Conservation (phyloP, 495 filamentous ascomycete genomes). For the Trichoderma erinaceum region DNA sequence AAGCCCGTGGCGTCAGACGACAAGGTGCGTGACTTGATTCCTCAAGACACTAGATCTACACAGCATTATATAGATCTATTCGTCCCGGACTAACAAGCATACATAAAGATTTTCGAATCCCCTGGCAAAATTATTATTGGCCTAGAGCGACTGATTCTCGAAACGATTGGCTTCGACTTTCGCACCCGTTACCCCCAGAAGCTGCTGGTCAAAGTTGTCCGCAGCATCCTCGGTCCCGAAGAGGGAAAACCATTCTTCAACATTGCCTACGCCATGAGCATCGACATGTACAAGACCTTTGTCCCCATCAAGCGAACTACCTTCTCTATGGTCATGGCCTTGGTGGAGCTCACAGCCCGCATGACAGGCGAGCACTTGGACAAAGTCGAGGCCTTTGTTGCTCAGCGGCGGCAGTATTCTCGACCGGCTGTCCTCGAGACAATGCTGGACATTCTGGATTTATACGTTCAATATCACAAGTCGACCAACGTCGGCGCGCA, state of each 20-base stretch:
- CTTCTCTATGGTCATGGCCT: slow-evolving; percentile 70
- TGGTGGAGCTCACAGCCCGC: slow-evolving; percentile 66
- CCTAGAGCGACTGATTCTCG: slow-evolving; percentile 89
- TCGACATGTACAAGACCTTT: slow-evolving; percentile 89
- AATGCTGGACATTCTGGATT: slow-evolving; percentile 77
- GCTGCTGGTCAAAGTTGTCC: slow-evolving; percentile 67
- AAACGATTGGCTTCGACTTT: slow-evolving; percentile 88
- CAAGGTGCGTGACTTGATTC: slow-evolving; percentile 44
- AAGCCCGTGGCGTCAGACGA: slow-evolving; percentile 81
- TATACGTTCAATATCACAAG: slow-evolving; percentile 71
- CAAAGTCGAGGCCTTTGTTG: slow-evolving; percentile 29
- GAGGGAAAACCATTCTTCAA: slow-evolving; percentile 43
- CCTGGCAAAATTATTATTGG: slow-evolving; percentile 73
- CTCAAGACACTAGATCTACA: background rate
- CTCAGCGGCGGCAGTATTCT: slow-evolving; percentile 50
- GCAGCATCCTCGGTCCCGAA: slow-evolving; percentile 40
- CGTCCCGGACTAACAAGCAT: no score
- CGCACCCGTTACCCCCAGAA: slow-evolving; percentile 84
- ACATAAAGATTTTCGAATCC: slow-evolving; percentile 63
- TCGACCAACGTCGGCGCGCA: slow-evolving; percentile 65
- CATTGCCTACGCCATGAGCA: slow-evolving; percentile 69
- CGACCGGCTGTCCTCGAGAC: slow-evolving; percentile 75
- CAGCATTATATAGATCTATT: background rate
- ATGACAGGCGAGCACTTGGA: slow-evolving; percentile 41
- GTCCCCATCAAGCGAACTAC: slow-evolving; percentile 82